Base-by-base conservation (phyloP, 768 basidiomycete genomes). In the Russula compacta region DNA sequence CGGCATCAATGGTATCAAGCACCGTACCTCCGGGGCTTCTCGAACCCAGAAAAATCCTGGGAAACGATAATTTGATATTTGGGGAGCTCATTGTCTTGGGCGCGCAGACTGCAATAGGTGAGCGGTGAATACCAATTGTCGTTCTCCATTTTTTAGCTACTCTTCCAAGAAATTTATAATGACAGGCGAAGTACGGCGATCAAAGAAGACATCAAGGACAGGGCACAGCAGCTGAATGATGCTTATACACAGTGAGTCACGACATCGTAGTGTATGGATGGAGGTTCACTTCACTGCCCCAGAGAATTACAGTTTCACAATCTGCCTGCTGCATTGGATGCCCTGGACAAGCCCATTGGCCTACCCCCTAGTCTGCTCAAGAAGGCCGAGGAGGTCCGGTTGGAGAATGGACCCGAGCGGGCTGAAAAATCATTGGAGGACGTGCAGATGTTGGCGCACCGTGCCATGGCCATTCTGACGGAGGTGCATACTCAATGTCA, bases 31-130 rank as follows among this genome's bases (percentile, higher is more conserved):
- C 76, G 0, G 85, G 77, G 2, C 69, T 93, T 40, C 69, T 70
- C 15, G 82, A 91, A 67, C 86, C 85, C 19, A 76, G 75, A 46
- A 77, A 68, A n/a, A 71, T 79, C 12, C 64, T 89, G 40, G 80
- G 79, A 2, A 75, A 75, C n/a, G 78, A 78, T 11, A 78, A 73
- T 12, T 74, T 86, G 21, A 74, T 94, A 36, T 93, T 97, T 68
- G 82, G 79, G 4, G 84, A 85, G 10, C 73, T 99, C 48, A 77
- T 92, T 0, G 81, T 86, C 15, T 93, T 92, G 82, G 95, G 93
- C n/a, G 87, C 89, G 0, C 83, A 85, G 59, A 81, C 90, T 60
- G 95, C 95, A 3, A 82, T 97, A 64, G 92, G 92, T 95, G 68
- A 69, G 85, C 72, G 36, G 46, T 38, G 14, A 8, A 24, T 36